Base-by-base conservation (phyloP, 2,329 filamentous ascomycete species). In the Cryoendolithus antarcticus region DNA sequence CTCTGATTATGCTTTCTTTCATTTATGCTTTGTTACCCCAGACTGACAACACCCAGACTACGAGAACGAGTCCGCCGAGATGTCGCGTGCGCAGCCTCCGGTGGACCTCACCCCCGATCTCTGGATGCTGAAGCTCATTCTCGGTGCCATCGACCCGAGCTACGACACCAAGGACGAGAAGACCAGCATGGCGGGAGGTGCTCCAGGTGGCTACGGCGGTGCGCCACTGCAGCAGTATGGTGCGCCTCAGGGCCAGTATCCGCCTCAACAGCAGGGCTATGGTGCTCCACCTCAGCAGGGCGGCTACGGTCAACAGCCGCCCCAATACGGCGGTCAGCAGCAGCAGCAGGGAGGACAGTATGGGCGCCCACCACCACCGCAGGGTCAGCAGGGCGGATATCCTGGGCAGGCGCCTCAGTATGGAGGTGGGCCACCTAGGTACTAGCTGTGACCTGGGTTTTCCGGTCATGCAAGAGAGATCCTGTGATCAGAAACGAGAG, bases 161-260 rank as follows among this genome's bases (percentile, higher is more conserved):
- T 80, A 80, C 48, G 76, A 80, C 47, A 69, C 66, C 49, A 76
- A 80, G 56, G 76, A 80, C 46, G 77, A 80, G 58, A 74, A 75
- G 56, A 19, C 15, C 15, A 19, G 15, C 15, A 19, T 19, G 15
- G 15, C 15, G 15, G 38, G 45, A 42, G 51, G 54, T 49, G 15
- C 15, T 19, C 15, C 15, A 19, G 15, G 15, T 19, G 15, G 15
- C 15, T 19, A 19, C 15, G 15, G 15, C 15, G 15, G 15, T 19
- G 15, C 15, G 15, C 15, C 15, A 19, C 15, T 5, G 15, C 15
- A 19, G 15, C 15, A 19, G 15, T 19, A 19, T 19, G 15, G 15
- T 19, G 15, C 15, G 15, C 15, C 15, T 19, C 15, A 19, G 15
- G 15, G 15, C 15, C 15, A 19, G 15, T 19, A 19, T 19, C 15